Conservation (phyloP, 148 eudicot genomes). For the Pharnaceum exiguum region DNA sequence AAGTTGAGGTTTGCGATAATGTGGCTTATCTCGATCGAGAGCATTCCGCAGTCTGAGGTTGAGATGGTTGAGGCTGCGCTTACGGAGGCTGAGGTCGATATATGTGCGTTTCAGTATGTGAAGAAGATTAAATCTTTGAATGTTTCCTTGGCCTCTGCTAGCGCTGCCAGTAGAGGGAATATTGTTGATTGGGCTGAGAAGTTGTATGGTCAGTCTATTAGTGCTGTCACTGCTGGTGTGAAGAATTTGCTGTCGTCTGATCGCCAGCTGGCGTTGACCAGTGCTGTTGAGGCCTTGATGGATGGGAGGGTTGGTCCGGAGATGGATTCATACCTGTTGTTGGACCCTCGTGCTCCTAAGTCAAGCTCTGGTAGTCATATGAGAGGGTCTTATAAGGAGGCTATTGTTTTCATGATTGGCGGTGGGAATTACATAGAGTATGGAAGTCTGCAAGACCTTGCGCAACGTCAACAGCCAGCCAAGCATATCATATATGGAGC, state of each 20-base stretch:
- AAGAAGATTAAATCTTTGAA: slow-evolving; percentile 89
- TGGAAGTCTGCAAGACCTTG: slow-evolving; percentile 89
- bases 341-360: slow-evolving; percentile 98
- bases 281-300: slow-evolving; percentile 95
- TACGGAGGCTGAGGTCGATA: slow-evolving; percentile 84
- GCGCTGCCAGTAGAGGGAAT: slow-evolving; percentile 78
- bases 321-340: slow-evolving; percentile 66
- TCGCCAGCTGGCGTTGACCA: slow-evolving; percentile 77
- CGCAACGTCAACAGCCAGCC: slow-evolving; percentile 57
- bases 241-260: slow-evolving; percentile 79
- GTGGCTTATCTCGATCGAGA: slow-evolving; percentile 83
- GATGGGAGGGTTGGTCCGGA: slow-evolving; percentile 94
- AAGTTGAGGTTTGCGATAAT: slow-evolving; percentile 91
- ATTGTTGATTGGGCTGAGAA: slow-evolving; percentile 96
- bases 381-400: slow-evolving; percentile 90
- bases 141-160: slow-evolving; percentile 74
- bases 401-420: slow-evolving; percentile 96
- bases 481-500: slow-evolving; percentile 78
- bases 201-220: slow-evolving; percentile 80
- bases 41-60: slow-evolving; percentile 62
- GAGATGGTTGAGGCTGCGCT: slow-evolving; percentile 80
- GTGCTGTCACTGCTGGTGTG: slow-evolving; percentile 95
- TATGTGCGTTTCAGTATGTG: slow-evolving; percentile 90
- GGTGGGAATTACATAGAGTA: slow-evolving; percentile 95
- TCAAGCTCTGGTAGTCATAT: slow-evolving; percentile 78